phyloP scores from a whole-genome alignment of 352 stramenopile species.

The Blastocystis sp. region DNA sequence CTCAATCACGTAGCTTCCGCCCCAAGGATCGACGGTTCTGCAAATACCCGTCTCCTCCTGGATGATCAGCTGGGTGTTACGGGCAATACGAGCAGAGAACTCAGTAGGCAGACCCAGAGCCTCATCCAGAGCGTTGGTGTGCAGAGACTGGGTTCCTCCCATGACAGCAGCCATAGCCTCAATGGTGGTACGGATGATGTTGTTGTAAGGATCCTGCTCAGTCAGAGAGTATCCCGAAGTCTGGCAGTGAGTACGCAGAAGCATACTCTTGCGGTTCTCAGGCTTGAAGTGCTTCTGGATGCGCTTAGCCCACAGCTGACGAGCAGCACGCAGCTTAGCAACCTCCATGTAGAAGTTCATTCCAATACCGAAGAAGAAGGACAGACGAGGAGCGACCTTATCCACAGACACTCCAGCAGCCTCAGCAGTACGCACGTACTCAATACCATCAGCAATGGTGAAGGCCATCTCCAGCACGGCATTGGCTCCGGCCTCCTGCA shows the following conservation, averaged over 20 bases:
- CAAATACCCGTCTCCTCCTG: slow-evolving; percentile 87
- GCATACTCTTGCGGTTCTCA: slow-evolving; percentile 82
- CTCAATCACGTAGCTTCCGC: slow-evolving; percentile 91
- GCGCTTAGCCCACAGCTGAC: slow-evolving; percentile 81
- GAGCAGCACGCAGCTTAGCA: slow-evolving; percentile 82
- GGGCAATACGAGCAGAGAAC: slow-evolving; percentile 83
- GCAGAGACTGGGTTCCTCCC: slow-evolving; percentile 86
- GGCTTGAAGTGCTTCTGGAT: slow-evolving; percentile 82
- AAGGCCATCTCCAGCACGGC: slow-evolving; percentile 84
- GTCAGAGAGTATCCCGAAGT: slow-evolving; percentile 87
- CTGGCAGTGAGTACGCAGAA: slow-evolving; percentile 89
- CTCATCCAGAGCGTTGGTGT: slow-evolving; percentile 93
- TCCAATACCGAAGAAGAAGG: slow-evolving; percentile 92
- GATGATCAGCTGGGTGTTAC: slow-evolving; percentile 92
- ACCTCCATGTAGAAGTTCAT: slow-evolving; percentile 94
- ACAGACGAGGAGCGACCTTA: slow-evolving; percentile 78
- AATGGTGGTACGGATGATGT: slow-evolving; percentile 88
- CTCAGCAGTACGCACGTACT: slow-evolving; percentile 82
- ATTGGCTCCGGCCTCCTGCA: slow-evolving; percentile 88
- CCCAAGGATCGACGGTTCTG: slow-evolving; percentile 84
- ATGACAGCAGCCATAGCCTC: slow-evolving; percentile 81
- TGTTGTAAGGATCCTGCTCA: slow-evolving; percentile 92
- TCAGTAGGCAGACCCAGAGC: slow-evolving; percentile 85
- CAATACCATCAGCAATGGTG: slow-evolving; percentile 88
- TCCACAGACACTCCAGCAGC: slow-evolving; percentile 83